Evolutionary conservation across 305 asterid genomes (phyloP).

Genomic region (Plantago rigida): DNA sequence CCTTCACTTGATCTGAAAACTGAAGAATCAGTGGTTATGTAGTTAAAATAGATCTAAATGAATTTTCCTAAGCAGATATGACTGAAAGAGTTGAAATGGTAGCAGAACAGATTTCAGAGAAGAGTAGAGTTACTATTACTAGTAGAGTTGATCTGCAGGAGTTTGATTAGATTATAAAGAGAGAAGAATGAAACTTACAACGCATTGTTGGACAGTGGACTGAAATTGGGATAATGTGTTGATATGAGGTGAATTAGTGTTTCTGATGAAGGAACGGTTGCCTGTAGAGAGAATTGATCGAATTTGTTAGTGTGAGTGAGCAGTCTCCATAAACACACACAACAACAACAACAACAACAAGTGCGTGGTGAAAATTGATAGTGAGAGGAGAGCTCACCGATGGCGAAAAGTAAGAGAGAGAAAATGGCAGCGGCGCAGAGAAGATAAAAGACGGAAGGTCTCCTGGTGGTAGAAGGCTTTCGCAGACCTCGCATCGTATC

Average conservation of each 20-base stretch:
- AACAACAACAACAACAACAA: too few relatives aligned
- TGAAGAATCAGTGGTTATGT: too few relatives aligned
- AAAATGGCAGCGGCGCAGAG: slow-evolving; percentile 58
- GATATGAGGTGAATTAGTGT: slow-evolving; percentile 23
- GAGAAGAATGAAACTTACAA: slow-evolving; percentile 38
- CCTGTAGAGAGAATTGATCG: slow-evolving; percentile 29
- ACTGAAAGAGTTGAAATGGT: too few relatives aligned
- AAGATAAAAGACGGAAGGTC: slow-evolving; percentile 46
- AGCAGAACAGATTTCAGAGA: neutral
- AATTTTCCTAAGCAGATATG: too few relatives aligned
- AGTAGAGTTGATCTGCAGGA: neutral
- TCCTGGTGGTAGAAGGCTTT: slow-evolving; percentile 30
- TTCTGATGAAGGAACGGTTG: slow-evolving; percentile 18
- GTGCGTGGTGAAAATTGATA: too few relatives aligned
- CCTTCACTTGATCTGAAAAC: too few relatives aligned
- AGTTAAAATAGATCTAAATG: too few relatives aligned
- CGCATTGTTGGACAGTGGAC: slow-evolving; percentile 72
- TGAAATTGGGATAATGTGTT: slow-evolving; percentile 59
- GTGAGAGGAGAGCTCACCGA: neutral
- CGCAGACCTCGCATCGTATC: slow-evolving; percentile 39
- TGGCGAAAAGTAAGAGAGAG: slow-evolving; percentile 52
- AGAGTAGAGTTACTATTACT: neutral
- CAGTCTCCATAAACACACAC: neutral
- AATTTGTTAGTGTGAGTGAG: neutral
- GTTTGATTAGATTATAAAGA: neutral